A percentile compares a stretch with the other conserved stretches of the same genome.
These are phyloP conservation scores for Quercus alba DNA, from an alignment of 306 rosid genomes.

Conservation along the genomic window DNA sequence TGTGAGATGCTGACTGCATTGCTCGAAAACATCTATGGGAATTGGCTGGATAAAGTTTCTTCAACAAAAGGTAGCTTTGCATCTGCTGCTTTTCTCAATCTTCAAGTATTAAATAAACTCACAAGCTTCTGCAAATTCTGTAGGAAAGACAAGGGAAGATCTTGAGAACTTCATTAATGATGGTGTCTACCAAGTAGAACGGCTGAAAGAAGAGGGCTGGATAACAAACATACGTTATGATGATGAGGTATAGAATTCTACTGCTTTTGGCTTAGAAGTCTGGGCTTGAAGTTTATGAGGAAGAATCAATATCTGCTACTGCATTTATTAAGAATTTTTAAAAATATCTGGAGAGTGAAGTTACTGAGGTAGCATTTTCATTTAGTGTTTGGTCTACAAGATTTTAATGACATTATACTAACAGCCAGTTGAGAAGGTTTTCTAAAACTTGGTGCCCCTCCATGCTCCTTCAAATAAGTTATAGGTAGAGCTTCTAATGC, in stretches of 20 bases:
- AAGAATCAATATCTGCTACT: slow-evolving; percentile 3
- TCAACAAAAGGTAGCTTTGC: slow-evolving; percentile 65
- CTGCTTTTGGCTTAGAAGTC: slow-evolving; percentile 8
- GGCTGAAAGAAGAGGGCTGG: slow-evolving; percentile 83
- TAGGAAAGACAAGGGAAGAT: slow-evolving; percentile 75
- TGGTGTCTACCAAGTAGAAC: slow-evolving; percentile 82
- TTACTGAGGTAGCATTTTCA: background rate
- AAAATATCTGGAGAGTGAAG: background rate
- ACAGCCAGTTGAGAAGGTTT: slow-evolving; percentile 2
- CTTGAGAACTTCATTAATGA: slow-evolving; percentile 72
- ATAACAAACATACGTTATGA: slow-evolving; percentile 77
- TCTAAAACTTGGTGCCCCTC: background rate
- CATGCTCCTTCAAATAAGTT: slow-evolving; percentile 13
- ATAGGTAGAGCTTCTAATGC: background rate
- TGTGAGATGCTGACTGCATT: slow-evolving; percentile 83
- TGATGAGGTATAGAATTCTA: slow-evolving; percentile 68
- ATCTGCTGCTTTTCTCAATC: slow-evolving; percentile 27
- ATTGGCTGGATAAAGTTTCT: slow-evolving; percentile 87
- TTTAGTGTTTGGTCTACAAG: slow-evolving; percentile 1
- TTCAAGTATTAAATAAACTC: slow-evolving; percentile 19
- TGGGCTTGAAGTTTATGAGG: slow-evolving; percentile 2
- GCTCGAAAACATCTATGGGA: slow-evolving; percentile 80
- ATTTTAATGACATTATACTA: background rate
- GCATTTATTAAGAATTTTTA: background rate
- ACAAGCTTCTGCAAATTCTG: slow-evolving; percentile 21